Evolutionary conservation across 176 grass and related monocot species (phyloP).

Genomic region (Zoysia japonica): DNA sequence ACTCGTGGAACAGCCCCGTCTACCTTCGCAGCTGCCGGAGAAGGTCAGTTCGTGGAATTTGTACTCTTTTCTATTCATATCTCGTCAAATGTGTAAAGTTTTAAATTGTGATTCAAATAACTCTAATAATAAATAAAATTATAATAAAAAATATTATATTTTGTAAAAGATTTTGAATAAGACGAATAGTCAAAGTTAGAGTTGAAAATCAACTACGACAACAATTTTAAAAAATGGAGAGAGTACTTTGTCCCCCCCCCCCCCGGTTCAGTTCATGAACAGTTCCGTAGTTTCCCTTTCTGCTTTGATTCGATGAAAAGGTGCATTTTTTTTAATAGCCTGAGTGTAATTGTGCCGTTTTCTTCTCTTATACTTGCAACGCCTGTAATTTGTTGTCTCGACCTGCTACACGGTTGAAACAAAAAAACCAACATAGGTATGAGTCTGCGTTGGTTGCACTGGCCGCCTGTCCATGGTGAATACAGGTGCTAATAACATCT

Average conservation of each 20-base stretch:
- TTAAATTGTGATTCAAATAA: too few species aligned
- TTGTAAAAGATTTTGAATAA: too few species aligned
- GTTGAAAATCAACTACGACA: too few species aligned
- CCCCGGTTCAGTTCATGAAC: constrained; percentile 12
- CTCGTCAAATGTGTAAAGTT: neutral
- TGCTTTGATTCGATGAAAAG: constrained; percentile 5
- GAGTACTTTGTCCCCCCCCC: too few species aligned
- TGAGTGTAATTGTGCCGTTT: neutral
- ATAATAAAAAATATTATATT: too few species aligned
- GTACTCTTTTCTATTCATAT: neutral
- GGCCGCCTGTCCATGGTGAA: neutral
- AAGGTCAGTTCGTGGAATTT: constrained; percentile 24
- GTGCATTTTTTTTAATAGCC: neutral
- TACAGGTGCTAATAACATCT: neutral
- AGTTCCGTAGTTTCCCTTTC: neutral
- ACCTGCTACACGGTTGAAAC: neutral
- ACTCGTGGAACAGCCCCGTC: constrained; percentile 26
- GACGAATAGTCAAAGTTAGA: too few species aligned
- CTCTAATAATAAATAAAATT: too few species aligned
- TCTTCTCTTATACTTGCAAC: neutral
- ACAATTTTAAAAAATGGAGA: too few species aligned
- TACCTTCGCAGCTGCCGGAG: constrained; percentile 37
- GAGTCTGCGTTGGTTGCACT: neutral
- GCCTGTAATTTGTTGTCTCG: neutral
- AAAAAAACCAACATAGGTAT: neutral